phyloP scores from a whole-genome alignment of 1,284 basidiomycete genomes.

The Agaricales sp. region DNA sequence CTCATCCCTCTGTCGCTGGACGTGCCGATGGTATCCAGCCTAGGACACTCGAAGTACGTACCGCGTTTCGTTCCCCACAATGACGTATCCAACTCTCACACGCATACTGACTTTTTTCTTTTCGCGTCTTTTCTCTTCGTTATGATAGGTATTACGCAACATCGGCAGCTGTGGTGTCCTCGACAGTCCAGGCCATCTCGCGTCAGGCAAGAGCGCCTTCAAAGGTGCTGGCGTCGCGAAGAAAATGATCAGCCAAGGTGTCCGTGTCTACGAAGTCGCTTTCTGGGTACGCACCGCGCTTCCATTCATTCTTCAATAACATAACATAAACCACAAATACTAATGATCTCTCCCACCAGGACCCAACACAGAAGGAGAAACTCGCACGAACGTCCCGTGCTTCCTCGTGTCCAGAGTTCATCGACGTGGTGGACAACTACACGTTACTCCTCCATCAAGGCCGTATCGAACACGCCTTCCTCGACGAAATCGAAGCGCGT shows the following conservation, averaged over 20 bases:
- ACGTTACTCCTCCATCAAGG: neutral
- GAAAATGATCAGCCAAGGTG: neutral
- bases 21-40: conserved; percentile 3
- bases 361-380: neutral
- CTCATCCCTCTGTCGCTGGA: neutral
- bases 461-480: conserved; percentile 1
- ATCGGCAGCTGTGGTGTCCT: neutral
- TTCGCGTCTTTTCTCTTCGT: too few relatives aligned
- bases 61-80: too few relatives aligned
- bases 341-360: too few relatives aligned
- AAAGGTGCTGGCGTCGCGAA: neutral
- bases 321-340: too few relatives aligned
- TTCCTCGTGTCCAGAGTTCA: neutral
- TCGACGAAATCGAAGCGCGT: neutral
- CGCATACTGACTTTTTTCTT: too few relatives aligned
- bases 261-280: neutral
- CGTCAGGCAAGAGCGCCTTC: neutral
- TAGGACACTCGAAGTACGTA: neutral
- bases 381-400: neutral
- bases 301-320: too few relatives aligned
- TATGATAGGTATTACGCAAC: neutral
- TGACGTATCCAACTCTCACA: neutral
- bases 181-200: neutral
- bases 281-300: too few relatives aligned
- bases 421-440: neutral